These are phyloP conservation scores for Amphicarpaea edgeworthii DNA, from an alignment of 306 rosid genomes.

Conservation along the genomic window DNA sequence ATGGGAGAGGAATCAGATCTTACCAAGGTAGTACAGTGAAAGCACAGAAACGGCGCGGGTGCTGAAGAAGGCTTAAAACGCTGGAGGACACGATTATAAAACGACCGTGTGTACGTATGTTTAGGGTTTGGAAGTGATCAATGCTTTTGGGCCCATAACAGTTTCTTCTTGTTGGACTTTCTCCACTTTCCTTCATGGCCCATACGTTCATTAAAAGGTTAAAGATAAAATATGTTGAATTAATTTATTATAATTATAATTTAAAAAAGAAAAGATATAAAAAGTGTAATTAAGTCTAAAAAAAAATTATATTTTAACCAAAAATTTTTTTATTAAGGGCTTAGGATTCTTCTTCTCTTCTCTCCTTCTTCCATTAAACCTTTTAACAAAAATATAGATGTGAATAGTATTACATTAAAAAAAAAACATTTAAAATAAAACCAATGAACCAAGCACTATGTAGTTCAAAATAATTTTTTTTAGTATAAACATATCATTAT, in stretches of 20 bases:
- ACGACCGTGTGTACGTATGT: neutral
- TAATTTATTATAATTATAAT: too few relatives aligned
- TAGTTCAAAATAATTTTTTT: too few relatives aligned
- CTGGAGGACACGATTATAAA: neutral
- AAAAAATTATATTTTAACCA: too few relatives aligned
- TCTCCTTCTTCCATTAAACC: neutral
- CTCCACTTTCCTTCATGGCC: neutral
- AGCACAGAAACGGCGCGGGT: constrained; percentile 41
- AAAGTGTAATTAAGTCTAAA: too few relatives aligned
- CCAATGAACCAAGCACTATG: too few relatives aligned
- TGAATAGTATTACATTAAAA: too few relatives aligned
- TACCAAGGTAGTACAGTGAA: constrained; percentile 32
- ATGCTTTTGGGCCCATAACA: neutral
- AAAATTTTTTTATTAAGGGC: neutral
- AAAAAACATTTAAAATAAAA: too few relatives aligned
- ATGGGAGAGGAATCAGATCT: constrained; percentile 28
- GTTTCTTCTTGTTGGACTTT: neutral
- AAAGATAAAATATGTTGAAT: too few relatives aligned
- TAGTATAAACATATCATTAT: too few relatives aligned
- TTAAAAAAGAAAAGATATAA: too few relatives aligned
- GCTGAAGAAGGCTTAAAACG: neutral
- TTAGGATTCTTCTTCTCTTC: neutral
- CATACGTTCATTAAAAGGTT: too few relatives aligned
- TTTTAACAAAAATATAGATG: too few relatives aligned
- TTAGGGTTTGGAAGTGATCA: constrained; percentile 37